These are phyloP conservation scores for Colletotrichum sp. DNA, from an alignment of 2,329 filamentous ascomycete genomes.

Conservation along the genomic window DNA sequence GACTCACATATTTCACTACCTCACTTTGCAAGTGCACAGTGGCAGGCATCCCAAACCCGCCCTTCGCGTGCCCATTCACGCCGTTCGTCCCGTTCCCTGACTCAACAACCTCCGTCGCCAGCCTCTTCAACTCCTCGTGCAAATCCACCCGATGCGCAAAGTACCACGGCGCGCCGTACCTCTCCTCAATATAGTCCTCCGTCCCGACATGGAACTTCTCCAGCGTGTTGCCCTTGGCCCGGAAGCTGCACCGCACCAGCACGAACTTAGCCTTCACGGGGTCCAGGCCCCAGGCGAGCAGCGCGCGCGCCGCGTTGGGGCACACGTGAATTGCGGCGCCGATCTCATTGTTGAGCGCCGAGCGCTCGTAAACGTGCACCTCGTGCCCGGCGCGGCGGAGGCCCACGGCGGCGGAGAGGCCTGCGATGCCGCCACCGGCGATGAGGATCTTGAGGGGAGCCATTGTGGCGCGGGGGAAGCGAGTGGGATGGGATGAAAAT, in stretches of 20 bases:
- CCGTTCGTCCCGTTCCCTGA: background rate
- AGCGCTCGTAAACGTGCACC: slow-evolving; percentile 40
- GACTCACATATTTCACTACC: slow-evolving; percentile 31
- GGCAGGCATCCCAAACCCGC: slow-evolving; percentile 25
- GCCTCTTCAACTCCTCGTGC: slow-evolving; percentile 36
- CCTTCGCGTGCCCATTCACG: background rate
- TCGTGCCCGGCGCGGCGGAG: slow-evolving; percentile 36
- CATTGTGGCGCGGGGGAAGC: background rate
- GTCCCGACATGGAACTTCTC: slow-evolving; percentile 22
- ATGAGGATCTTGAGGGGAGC: slow-evolving; percentile 26
- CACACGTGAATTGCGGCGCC: slow-evolving; percentile 43
- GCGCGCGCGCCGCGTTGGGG: slow-evolving; percentile 40
- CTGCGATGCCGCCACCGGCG: slow-evolving; percentile 40
- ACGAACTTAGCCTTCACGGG: slow-evolving; percentile 31
- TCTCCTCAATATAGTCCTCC: slow-evolving; percentile 10
- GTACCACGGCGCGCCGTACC: slow-evolving; percentile 35
- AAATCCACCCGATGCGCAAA: slow-evolving; percentile 44
- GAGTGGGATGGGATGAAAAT: background rate
- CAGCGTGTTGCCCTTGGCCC: slow-evolving; percentile 27
- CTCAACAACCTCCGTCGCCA: slow-evolving; percentile 32
- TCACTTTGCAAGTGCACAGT: slow-evolving; percentile 25
- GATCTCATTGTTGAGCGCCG: slow-evolving; percentile 37
- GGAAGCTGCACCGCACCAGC: background rate
- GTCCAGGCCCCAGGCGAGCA: slow-evolving; percentile 40
- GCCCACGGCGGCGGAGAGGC: slow-evolving; percentile 35